Evolutionary conservation across 139 green algal genomes (phyloP).

Genomic region (Mesostigma viride): DNA sequence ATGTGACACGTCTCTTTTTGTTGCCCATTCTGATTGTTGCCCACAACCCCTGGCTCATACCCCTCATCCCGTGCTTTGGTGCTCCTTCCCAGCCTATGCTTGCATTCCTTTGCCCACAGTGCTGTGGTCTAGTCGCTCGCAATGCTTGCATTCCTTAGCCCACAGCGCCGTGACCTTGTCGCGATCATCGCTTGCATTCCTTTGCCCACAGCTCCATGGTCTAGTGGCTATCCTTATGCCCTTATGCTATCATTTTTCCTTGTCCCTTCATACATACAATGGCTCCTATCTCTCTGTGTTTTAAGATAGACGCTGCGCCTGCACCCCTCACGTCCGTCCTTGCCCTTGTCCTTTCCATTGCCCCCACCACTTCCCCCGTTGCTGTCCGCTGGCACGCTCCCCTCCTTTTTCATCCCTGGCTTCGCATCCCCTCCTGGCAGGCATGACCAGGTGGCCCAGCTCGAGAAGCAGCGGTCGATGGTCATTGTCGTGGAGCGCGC

Average conservation of each 20-base stretch:
- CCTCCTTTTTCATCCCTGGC: background rate
- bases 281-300: background rate
- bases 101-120: no score
- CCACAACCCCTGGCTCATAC: no score
- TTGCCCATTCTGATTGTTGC: no score
- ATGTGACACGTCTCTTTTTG: no score
- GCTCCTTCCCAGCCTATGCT: no score
- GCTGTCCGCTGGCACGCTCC: background rate
- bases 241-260: background rate
- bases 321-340: background rate
- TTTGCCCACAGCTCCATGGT: no score
- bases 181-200: no score
- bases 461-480: slow-evolving; percentile 20
- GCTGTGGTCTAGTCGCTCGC: no score
- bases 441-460: slow-evolving; percentile 10
- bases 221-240: no score
- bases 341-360: background rate
- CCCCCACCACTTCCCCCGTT: background rate
- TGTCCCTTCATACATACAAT: background rate
- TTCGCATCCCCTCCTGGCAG: background rate
- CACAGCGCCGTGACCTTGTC: no score
- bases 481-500: slow-evolving; percentile 11
- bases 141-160: no score
- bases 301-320: background rate
- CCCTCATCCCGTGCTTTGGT: no score